Evolutionary conservation across 2,329 filamentous ascomycete genomes (phyloP).

Genomic region (Aspergillus udagawae): DNA sequence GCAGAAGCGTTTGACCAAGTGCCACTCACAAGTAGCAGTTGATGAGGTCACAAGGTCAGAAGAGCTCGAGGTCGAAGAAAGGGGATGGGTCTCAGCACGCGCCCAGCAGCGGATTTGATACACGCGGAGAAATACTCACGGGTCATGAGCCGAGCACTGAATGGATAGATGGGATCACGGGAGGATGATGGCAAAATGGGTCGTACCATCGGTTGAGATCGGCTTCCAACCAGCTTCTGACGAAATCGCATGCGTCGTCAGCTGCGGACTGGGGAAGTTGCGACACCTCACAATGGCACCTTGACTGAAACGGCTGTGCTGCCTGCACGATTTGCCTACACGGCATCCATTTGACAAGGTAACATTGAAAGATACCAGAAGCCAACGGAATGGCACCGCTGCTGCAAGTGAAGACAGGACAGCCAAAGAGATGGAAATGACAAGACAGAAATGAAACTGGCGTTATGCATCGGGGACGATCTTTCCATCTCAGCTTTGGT

Average conservation of each 20-base stretch:
- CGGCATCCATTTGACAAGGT: background rate
- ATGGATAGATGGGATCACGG: background rate
- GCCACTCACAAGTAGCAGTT: conserved; percentile 5
- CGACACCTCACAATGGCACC: background rate
- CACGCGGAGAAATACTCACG: conserved; percentile 11
- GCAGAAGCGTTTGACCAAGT: background rate
- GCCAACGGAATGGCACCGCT: background rate
- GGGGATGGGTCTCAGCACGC: conserved; percentile 17
- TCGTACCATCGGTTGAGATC: conserved; percentile 15
- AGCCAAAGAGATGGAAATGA: background rate
- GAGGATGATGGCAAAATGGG: conserved; percentile 7
- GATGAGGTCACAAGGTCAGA: conserved; percentile 8
- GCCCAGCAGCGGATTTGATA: conserved; percentile 12
- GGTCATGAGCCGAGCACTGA: conserved; percentile 9
- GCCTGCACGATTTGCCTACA: background rate
- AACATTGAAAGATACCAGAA: background rate
- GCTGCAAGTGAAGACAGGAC: background rate
- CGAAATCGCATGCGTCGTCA: background rate
- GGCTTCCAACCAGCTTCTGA: background rate
- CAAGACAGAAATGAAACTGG: background rate
- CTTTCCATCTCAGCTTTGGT: background rate
- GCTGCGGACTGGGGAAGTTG: background rate
- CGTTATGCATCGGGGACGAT: background rate
- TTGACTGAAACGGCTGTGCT: background rate
- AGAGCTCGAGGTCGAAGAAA: background rate